These are phyloP conservation scores for Monilinia fructicola DNA, from an alignment of 2,329 filamentous ascomycete genomes.

Conservation along the genomic window DNA sequence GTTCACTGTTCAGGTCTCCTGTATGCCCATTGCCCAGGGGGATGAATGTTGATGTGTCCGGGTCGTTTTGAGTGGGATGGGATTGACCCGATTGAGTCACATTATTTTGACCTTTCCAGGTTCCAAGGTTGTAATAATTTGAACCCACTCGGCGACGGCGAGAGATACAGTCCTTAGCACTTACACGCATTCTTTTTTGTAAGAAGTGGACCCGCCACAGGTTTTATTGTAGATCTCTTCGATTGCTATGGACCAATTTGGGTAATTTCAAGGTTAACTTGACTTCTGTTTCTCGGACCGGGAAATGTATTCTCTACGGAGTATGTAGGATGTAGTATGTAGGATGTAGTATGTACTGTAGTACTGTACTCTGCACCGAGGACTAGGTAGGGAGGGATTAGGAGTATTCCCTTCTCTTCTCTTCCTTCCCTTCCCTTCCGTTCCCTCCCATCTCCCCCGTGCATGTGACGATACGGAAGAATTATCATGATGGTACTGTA, in stretches of 20 bases:
- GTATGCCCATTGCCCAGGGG: neutral
- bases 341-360: no score
- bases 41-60: neutral
- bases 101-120: no score
- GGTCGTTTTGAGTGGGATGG: neutral
- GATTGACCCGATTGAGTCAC: neutral
- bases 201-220: neutral
- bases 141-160: neutral
- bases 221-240: neutral
- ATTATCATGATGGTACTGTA: neutral
- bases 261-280: no score
- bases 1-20: no score
- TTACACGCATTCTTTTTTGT: neutral
- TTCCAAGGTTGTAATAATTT: neutral
- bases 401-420: no score
- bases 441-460: neutral
- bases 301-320: neutral
- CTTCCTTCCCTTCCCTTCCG: neutral
- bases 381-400: neutral
- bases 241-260: no score
- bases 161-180: no score
- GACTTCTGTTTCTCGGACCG: neutral
- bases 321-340: no score
- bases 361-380: no score
- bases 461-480: constrained; percentile 8